Base-by-base conservation (phyloP, 768 basidiomycete species). In the Boletus subparvulus region DNA sequence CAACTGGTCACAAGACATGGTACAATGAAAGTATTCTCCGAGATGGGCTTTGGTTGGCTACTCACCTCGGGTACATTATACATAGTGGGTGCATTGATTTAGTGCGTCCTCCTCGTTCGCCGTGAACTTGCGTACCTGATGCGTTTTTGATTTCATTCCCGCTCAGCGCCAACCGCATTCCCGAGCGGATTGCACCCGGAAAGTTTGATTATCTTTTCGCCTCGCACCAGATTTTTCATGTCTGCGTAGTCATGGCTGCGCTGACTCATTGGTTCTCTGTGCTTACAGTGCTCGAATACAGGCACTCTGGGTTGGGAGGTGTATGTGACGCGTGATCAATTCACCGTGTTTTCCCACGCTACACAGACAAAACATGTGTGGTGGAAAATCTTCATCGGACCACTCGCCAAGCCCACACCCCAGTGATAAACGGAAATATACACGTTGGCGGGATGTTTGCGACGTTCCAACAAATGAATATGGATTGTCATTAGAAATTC, bases 211-310 rank as follows among this genome's bases (percentile, higher is more conserved):
- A 81, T 65, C 81, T 91, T 64, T 80, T 86, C 53, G 81, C 89
- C 0, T 92, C 89, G 19, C 94, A 96, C 75, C 91, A 95, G 72
- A 88, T 96, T 63, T 95, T 97, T 72, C 94, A 95, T 68, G 70
- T 86, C 58, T 85, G 82, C 64, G 92, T 95, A 37, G 77, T 92
- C 52, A 71, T 85, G 26, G 90, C 88, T 11, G 88, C 86, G 36
- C 70, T 87, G 61, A 75, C 83, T 11, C 88, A 90, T 62, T 91
- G 86, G 73, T 70, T 73, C 36, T 77, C 74, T 61, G 77, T 90
- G 55, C 62, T 85, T 56, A 79, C 78, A 24, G 79, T 79, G 42
- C 80, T 90, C 65, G 67, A 81, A 56, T 80, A 86, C 71, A 81
- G 85, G 71, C 84, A 90, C 72, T 55, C 64, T 47, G 57, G 52